Evolutionary conservation across 768 basidiomycete genomes (phyloP).

Genomic region (Suillus discolor): DNA sequence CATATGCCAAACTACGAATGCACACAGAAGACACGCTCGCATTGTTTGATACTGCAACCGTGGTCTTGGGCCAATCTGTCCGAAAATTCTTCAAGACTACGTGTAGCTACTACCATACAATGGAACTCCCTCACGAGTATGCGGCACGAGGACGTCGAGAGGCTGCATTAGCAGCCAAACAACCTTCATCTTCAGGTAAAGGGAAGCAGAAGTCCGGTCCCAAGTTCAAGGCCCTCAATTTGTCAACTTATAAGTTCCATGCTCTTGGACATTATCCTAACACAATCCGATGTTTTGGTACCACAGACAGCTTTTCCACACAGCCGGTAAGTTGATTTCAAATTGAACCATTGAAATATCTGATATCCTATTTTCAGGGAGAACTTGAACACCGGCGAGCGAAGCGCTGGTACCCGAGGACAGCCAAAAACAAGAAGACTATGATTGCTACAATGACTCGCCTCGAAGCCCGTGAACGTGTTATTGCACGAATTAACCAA

Average conservation of each 20-base stretch:
- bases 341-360: not conserved
- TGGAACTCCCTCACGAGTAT: conserved; percentile 32
- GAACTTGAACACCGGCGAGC: conserved; percentile 38
- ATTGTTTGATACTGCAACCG: not conserved
- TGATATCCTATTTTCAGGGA: conserved; percentile 30
- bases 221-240: conserved; percentile 16
- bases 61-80: conserved; percentile 22
- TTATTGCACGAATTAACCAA: conserved; percentile 14
- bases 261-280: conserved; percentile 12
- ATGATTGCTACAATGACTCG: conserved; percentile 11
- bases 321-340: conserved; percentile 27
- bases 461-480: not conserved
- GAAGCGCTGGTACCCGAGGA: conserved; percentile 39
- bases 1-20: conserved; percentile 29
- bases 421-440: conserved; percentile 34
- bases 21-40: conserved; percentile 24
- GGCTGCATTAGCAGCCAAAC: conserved; percentile 4
- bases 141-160: conserved; percentile 27
- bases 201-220: not conserved
- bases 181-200: not conserved
- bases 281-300: conserved; percentile 24
- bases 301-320: conserved; percentile 40
- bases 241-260: conserved; percentile 19
- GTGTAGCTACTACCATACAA: conserved; percentile 28
- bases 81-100: conserved; percentile 24